phyloP scores from a whole-genome alignment of 495 filamentous ascomycete genomes.

The Hapsidospora chrysogenum region DNA sequence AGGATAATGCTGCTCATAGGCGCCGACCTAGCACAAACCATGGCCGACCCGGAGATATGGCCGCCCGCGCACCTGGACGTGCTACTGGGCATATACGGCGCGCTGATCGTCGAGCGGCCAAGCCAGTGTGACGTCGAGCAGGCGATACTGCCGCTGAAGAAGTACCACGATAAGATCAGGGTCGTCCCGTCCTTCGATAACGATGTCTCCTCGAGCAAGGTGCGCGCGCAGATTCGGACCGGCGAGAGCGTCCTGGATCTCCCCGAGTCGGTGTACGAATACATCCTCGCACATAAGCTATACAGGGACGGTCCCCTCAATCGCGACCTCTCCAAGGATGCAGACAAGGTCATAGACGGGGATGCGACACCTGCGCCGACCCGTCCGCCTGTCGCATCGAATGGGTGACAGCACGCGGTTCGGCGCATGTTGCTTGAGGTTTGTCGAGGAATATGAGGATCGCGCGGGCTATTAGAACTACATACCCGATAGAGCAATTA shows the following conservation, averaged over 20 bases:
- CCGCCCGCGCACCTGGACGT: conserved; percentile 59
- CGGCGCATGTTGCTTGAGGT: too few relatives aligned
- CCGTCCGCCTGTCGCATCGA: background rate
- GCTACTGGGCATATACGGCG: conserved; percentile 61
- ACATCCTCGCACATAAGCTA: conserved; percentile 55
- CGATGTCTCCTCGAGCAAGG: conserved; percentile 69
- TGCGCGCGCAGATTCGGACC: conserved; percentile 62
- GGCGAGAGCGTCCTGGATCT: conserved; percentile 42
- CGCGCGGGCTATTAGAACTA: too few relatives aligned
- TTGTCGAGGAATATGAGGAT: too few relatives aligned
- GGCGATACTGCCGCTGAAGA: conserved; percentile 49
- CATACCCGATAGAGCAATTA: too few relatives aligned
- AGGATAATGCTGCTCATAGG: conserved; percentile 59
- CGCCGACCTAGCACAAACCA: conserved; percentile 57
- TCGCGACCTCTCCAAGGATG: background rate
- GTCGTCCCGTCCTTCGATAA: conserved; percentile 69
- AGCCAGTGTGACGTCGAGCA: conserved; percentile 66
- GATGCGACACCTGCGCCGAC: background rate
- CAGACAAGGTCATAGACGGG: background rate
- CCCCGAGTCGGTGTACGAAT: conserved; percentile 51
- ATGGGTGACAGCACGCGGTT: conserved; percentile 2
- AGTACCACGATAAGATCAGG: conserved; percentile 48
- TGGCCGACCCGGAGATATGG: conserved; percentile 45
- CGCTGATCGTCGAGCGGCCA: conserved; percentile 69
- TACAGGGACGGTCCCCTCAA: conserved; percentile 34